Conservation (phyloP, 768 basidiomycete species). For the Trametes gibbosa region DNA sequence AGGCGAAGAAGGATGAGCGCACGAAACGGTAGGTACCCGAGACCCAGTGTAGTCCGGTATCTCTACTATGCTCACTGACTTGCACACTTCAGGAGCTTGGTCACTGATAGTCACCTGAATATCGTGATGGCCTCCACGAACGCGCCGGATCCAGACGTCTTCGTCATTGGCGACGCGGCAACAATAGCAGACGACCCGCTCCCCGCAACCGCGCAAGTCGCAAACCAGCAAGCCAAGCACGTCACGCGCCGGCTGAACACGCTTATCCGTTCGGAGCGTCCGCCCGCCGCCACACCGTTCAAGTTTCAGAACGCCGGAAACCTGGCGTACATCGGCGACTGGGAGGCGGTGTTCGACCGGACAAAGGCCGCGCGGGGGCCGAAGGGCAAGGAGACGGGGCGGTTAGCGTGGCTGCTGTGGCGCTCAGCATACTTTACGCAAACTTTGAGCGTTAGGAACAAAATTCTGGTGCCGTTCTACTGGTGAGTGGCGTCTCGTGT, state of each 20-base stretch:
- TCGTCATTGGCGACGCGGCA: constrained; percentile 80
- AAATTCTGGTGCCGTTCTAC: constrained; percentile 65
- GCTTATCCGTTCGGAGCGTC: constrained; percentile 39
- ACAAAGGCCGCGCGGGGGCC: constrained; percentile 45
- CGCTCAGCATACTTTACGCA: constrained; percentile 78
- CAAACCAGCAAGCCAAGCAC: constrained; percentile 73
- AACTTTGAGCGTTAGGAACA: constrained; percentile 71
- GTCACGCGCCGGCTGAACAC: constrained; percentile 65
- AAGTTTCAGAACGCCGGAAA: constrained; percentile 70
- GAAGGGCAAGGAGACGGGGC: constrained; percentile 56
- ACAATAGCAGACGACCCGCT: constrained; percentile 54
- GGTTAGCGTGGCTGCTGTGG: constrained; percentile 78
- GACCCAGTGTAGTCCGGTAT: neutral
- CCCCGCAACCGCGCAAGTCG: constrained; percentile 88
- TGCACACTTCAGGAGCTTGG: constrained; percentile 32
- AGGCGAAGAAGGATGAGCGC: constrained; percentile 59
- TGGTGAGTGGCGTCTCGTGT: constrained; percentile 42
- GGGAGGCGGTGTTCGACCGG: constrained; percentile 79
- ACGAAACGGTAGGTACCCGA: constrained; percentile 44
- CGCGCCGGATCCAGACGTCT: constrained; percentile 62
- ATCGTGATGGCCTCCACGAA: constrained; percentile 50
- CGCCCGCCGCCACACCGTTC: constrained; percentile 47
- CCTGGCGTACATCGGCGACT: constrained; percentile 78
- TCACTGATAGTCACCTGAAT: constrained; percentile 60
- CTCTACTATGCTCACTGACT: neutral